Percentiles rank a stretch among this genome's conserved stretches.
Conservation (phyloP, 2,329 filamentous ascomycete species). For the Exophiala phaeomuriformis region DNA sequence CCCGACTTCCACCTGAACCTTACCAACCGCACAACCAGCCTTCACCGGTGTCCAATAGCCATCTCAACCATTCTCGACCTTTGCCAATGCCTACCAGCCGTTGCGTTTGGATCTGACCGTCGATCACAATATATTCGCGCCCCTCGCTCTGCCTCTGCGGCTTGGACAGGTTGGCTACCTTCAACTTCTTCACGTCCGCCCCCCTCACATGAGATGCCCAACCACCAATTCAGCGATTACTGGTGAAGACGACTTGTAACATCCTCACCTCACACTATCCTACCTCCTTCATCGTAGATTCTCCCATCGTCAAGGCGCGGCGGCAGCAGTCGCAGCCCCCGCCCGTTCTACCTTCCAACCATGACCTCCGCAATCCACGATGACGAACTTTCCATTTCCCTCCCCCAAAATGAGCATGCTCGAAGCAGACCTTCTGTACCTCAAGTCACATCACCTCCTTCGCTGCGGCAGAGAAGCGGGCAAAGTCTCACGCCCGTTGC, state of each 20-base stretch:
- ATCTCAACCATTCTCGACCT: too few species aligned
- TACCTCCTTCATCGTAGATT: neutral
- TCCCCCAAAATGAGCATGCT: constrained; percentile 27
- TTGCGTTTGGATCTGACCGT: too few species aligned
- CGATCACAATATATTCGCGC: neutral
- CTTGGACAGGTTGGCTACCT: neutral
- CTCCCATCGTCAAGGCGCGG: neutral
- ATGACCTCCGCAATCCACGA: constrained; percentile 35
- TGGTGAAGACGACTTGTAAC: neutral
- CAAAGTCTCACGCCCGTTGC: constrained; percentile 24
- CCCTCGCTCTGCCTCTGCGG: neutral
- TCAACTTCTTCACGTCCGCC: neutral
- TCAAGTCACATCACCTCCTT: constrained; percentile 23
- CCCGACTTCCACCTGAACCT: too few species aligned
- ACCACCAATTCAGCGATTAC: constrained; percentile 17
- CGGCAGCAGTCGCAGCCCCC: neutral
- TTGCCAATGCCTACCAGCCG: too few species aligned
- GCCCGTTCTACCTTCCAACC: constrained; percentile 9
- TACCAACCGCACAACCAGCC: too few species aligned
- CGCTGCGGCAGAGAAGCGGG: neutral
- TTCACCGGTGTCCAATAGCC: too few species aligned
- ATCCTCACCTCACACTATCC: neutral
- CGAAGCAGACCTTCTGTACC: constrained; percentile 26
- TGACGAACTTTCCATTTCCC: constrained; percentile 35
- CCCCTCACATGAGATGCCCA: constrained; percentile 12